Percentiles rank a stretch among this genome's conserved stretches.
phyloP scores from a whole-genome alignment of 2,329 filamentous ascomycete species.

The Penicillium sp. region DNA sequence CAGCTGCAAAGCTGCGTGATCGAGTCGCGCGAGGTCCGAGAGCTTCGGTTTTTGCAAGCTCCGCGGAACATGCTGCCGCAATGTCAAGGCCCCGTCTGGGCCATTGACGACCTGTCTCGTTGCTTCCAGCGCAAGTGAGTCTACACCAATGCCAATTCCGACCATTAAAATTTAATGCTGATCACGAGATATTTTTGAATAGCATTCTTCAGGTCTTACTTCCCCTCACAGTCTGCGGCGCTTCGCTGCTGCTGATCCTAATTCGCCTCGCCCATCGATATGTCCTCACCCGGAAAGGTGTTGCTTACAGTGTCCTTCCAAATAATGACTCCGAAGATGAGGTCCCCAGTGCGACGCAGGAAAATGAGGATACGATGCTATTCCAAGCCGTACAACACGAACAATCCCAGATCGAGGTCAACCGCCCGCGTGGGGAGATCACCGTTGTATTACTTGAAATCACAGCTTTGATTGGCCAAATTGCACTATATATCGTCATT shows the following conservation, averaged over 20 bases:
- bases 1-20: slow-evolving; percentile 5
- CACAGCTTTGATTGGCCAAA: slow-evolving; percentile 66
- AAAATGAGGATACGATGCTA: slow-evolving; percentile 54
- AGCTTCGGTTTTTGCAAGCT: slow-evolving; percentile 13
- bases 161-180: slow-evolving; percentile 10
- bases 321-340: slow-evolving; percentile 36
- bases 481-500: slow-evolving; percentile 66
- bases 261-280: slow-evolving; percentile 56
- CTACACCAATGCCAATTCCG: not conserved
- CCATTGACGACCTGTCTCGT: slow-evolving; percentile 58
- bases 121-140: slow-evolving; percentile 60
- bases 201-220: slow-evolving; percentile 80
- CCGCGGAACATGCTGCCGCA: slow-evolving; percentile 50
- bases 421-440: slow-evolving; percentile 71
- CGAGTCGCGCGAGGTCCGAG: slow-evolving; percentile 7
- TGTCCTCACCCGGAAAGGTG: slow-evolving; percentile 51
- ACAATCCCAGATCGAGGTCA: slow-evolving; percentile 58
- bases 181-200: slow-evolving; percentile 11
- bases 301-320: slow-evolving; percentile 55
- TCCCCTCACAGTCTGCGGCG: slow-evolving; percentile 66
- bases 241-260: slow-evolving; percentile 67
- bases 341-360: slow-evolving; percentile 55
- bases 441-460: slow-evolving; percentile 71
- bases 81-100: slow-evolving; percentile 59
- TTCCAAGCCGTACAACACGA: slow-evolving; percentile 52